phyloP scores from a whole-genome alignment of 495 filamentous ascomycete species.

The Podospora didyma region DNA sequence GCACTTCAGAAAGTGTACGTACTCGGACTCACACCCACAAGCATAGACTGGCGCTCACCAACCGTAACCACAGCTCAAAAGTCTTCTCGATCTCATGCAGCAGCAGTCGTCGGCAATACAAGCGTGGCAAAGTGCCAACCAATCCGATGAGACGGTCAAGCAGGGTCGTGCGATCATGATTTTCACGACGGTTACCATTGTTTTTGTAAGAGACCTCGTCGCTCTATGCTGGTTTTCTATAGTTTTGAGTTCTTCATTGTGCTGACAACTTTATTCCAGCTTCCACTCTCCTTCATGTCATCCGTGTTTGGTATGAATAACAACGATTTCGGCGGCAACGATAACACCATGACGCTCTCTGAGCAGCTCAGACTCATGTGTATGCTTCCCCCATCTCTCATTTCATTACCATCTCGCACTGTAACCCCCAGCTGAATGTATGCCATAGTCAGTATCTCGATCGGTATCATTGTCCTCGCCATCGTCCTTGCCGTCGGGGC shows the following conservation, averaged over 20 bases:
- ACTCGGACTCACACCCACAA: background rate
- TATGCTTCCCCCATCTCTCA: too few species aligned
- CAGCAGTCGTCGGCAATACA: conserved; percentile 62
- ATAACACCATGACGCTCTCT: background rate
- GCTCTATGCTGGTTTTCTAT: background rate
- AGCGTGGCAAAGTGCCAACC: conserved; percentile 51
- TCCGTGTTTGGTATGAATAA: conserved; percentile 1
- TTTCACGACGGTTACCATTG: conserved; percentile 61
- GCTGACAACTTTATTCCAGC: background rate
- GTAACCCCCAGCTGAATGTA: too few species aligned
- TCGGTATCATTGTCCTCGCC: too few species aligned
- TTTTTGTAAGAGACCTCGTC: conserved; percentile 33
- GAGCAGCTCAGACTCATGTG: background rate
- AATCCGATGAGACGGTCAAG: conserved; percentile 52
- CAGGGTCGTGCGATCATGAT: conserved; percentile 60
- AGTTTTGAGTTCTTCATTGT: too few species aligned
- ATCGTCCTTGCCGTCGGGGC: too few species aligned
- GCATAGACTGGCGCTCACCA: conserved; percentile 1
- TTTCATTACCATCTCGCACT: too few species aligned
- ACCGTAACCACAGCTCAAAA: conserved; percentile 39
- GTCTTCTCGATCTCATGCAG: conserved; percentile 56
- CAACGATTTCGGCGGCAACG: background rate
- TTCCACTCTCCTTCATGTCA: conserved; percentile 3
- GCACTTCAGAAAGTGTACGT: conserved; percentile 20
- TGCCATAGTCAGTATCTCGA: too few species aligned